Conservation (phyloP, 495 filamentous ascomycete species). For the Thermothielavioides terrestris region DNA sequence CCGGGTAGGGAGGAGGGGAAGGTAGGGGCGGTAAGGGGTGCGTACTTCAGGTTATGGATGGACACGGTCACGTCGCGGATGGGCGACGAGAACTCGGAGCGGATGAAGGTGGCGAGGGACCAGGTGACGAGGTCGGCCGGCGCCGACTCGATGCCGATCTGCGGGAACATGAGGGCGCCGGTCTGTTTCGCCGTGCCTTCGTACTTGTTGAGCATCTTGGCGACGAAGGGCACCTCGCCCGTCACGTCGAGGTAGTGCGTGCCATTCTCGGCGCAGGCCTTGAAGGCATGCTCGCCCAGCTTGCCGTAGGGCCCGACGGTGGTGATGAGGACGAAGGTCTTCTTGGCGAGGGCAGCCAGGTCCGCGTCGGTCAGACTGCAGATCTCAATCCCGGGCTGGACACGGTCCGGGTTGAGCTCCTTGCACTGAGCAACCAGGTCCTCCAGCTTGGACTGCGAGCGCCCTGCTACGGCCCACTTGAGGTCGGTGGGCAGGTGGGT, state of each 20-base stretch:
- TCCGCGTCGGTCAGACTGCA: constrained; percentile 56
- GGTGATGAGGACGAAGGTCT: constrained; percentile 70
- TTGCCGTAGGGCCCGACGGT: constrained; percentile 76
- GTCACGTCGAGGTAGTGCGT: constrained; percentile 91
- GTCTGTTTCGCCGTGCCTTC: constrained; percentile 62
- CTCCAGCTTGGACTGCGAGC: constrained; percentile 65
- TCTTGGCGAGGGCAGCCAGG: constrained; percentile 58
- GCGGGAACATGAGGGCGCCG: constrained; percentile 79
- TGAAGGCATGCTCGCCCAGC: constrained; percentile 72
- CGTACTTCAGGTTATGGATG: constrained; percentile 53
- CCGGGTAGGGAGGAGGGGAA: constrained; percentile 7
- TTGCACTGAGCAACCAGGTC: constrained; percentile 56
- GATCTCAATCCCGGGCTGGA: constrained; percentile 57
- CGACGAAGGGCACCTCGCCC: constrained; percentile 76
- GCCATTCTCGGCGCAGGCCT: constrained; percentile 78
- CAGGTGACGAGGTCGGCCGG: constrained; percentile 74
- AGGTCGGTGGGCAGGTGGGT: constrained; percentile 65
- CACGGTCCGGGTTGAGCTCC: constrained; percentile 58
- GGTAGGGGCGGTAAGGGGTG: neutral
- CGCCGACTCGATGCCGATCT: constrained; percentile 77
- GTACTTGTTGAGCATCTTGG: constrained; percentile 72
- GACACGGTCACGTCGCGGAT: constrained; percentile 53
- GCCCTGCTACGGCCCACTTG: constrained; percentile 86
- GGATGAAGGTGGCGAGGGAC: constrained; percentile 55
- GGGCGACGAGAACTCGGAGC: constrained; percentile 44